Base-by-base conservation (phyloP, 73 alveolate genomes). In the Paramecium sexaurelia region DNA sequence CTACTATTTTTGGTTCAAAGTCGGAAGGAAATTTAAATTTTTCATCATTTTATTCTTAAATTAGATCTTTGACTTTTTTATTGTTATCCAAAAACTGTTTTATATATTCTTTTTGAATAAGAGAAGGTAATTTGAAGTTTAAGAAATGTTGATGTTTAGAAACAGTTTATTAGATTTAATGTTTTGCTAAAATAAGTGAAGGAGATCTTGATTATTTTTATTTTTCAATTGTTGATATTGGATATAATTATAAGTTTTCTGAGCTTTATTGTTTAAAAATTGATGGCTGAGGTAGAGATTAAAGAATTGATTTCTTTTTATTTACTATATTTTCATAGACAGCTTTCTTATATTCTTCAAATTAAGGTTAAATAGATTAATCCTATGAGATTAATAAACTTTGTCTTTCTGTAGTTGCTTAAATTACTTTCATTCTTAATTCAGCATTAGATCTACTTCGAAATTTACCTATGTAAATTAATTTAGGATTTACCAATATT, bases 371-470 rank as follows among this genome's bases (percentile, higher is more conserved):
- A 11, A 61, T 61, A 13, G 83, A 26, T 24, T 26, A n/a, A 8
- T 61, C 43, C 7, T 61, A 61, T 26, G 83, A 61, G 22, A 29
- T 4, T 26, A 61, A 61, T 29, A 61, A 29, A 27, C 24, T 6
- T 61, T 61, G n/a, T 61, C 83, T 61, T 15, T 61, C 83, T 8
- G 83, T 61, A 26, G 39, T 61, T 29, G 43, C 41, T 27, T 61
- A 61, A 26, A 61, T 29, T 6, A 26, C 47, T n/a, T 61, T 61
- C 83, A 61, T 29, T 29, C 83, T 15, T 13, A 61, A 22, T 29
- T 61, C 83, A 29, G 83, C 83, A 61, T 61, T 61, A 11, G 83
- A 61, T 61, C 83, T 61, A 61, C 83, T 61, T 11, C 83, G 20
- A 1, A 10, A 61, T 24, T 61, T 61, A 61, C 43, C 83, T 61